phyloP scores from a whole-genome alignment of 208 protist species.

The Zelonia costaricensis region DNA sequence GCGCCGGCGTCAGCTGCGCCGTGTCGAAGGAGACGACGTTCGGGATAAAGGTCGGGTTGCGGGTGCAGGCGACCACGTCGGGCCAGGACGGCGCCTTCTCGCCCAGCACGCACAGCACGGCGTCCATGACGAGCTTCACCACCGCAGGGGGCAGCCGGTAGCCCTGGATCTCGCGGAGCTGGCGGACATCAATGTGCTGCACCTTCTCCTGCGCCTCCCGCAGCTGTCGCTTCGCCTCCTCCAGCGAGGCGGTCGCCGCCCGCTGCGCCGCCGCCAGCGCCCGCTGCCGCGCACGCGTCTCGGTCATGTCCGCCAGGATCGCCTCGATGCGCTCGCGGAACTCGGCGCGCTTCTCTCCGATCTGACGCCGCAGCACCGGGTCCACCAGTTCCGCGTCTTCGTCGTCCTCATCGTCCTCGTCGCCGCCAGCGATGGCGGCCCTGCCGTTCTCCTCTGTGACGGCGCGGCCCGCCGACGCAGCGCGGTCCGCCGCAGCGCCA shows the following conservation, averaged over 20 bases:
- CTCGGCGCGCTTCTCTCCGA: constrained; percentile 24
- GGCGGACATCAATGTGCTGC: constrained; percentile 39
- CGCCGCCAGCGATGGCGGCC: background rate
- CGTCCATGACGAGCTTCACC: constrained; percentile 69
- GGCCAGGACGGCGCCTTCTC: constrained; percentile 41
- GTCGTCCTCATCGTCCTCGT: background rate
- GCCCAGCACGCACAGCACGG: constrained; percentile 58
- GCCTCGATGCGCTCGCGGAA: constrained; percentile 10
- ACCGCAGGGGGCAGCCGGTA: constrained; percentile 68
- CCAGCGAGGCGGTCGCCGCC: constrained; percentile 16
- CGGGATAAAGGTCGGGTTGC: constrained; percentile 42
- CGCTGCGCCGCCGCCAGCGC: constrained; percentile 26
- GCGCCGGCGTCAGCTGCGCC: constrained; percentile 22
- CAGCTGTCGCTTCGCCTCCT: constrained; percentile 37
- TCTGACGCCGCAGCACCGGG: constrained; percentile 10
- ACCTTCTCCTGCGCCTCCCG: constrained; percentile 42
- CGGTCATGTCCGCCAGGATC: constrained; percentile 8
- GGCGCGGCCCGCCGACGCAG: too few relatives aligned
- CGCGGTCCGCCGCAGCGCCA: too few relatives aligned
- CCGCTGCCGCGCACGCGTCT: constrained; percentile 19
- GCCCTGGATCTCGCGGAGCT: constrained; percentile 60
- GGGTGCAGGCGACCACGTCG: constrained; percentile 40
- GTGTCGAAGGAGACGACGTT: constrained; percentile 48
- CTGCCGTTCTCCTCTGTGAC: background rate
- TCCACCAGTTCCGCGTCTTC: background rate